Conservation (phyloP, 2,329 filamentous ascomycete genomes). For the Alternaria burnsii region DNA sequence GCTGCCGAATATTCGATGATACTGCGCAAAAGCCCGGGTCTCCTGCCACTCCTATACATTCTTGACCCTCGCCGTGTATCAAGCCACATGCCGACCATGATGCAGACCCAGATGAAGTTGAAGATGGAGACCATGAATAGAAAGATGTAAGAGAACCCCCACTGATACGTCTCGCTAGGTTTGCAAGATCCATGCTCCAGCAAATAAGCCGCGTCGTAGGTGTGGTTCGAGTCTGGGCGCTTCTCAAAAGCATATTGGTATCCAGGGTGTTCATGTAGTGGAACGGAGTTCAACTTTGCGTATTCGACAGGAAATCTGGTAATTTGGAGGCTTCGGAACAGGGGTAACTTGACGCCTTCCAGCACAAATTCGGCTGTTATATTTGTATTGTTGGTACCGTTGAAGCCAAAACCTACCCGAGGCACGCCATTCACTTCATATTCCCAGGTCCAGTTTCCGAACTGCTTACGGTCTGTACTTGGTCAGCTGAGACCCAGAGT, state of each 20-base stretch:
- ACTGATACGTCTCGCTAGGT: constrained; percentile 44
- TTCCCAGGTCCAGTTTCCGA: not conserved
- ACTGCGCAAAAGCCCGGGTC: constrained; percentile 41
- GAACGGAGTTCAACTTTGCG: not conserved
- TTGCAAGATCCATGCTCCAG: constrained; percentile 39
- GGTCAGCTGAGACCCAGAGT: not conserved
- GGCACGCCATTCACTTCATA: not conserved
- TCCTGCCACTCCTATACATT: constrained; percentile 42
- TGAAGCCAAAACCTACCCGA: not conserved
- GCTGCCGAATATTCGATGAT: constrained; percentile 39
- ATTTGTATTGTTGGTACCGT: not conserved
- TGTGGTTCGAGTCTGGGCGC: constrained; percentile 23
- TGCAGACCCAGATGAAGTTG: constrained; percentile 44
- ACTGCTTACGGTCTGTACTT: not conserved
- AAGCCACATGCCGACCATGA: constrained; percentile 47
- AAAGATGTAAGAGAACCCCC: constrained; percentile 49
- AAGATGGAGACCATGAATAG: constrained; percentile 47
- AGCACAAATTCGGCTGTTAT: not conserved
- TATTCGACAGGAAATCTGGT: not conserved
- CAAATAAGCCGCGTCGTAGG: constrained; percentile 31
- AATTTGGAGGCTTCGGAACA: not conserved
- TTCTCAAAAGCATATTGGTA: constrained; percentile 15
- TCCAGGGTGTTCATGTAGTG: not conserved
- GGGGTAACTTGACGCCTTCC: not conserved
- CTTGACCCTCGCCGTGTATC: constrained; percentile 37